Evolutionary conservation across 139 green algal species (phyloP).

Genomic region (Trebouxia sp.): DNA sequence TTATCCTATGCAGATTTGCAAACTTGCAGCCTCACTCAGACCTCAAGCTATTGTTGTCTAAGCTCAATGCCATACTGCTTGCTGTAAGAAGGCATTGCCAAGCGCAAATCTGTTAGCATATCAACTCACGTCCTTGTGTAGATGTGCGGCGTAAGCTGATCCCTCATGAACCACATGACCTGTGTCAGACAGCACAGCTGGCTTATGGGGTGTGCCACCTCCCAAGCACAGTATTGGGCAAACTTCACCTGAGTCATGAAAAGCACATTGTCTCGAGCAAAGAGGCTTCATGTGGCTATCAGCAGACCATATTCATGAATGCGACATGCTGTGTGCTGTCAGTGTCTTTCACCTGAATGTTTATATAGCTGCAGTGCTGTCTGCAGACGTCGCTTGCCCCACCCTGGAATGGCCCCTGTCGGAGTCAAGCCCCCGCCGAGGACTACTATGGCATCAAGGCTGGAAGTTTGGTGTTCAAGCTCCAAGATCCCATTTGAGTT

Average conservation of each 20-base stretch:
- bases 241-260: background rate
- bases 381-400: background rate
- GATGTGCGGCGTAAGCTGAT: slow-evolving; percentile 66
- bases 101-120: background rate
- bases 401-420: background rate
- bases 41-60: no score
- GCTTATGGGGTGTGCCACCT: slow-evolving; percentile 85
- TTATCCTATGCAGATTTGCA: background rate
- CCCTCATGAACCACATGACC: slow-evolving; percentile 78
- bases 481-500: background rate
- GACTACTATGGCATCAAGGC: background rate
- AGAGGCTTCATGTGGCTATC: background rate
- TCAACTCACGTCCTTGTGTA: slow-evolving; percentile 45
- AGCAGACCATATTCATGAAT: background rate
- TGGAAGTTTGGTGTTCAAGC: background rate
- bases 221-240: slow-evolving; percentile 54
- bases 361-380: background rate
- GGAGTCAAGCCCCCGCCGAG: background rate
- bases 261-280: background rate
- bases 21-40: background rate
- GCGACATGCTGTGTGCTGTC: background rate
- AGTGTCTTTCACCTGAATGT: background rate
- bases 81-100: no score
- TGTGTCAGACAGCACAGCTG: slow-evolving; percentile 52
- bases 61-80: background rate